These are phyloP conservation scores for Vitis rotundifolia DNA, from an alignment of 164 flowering plant species.

Conservation along the genomic window DNA sequence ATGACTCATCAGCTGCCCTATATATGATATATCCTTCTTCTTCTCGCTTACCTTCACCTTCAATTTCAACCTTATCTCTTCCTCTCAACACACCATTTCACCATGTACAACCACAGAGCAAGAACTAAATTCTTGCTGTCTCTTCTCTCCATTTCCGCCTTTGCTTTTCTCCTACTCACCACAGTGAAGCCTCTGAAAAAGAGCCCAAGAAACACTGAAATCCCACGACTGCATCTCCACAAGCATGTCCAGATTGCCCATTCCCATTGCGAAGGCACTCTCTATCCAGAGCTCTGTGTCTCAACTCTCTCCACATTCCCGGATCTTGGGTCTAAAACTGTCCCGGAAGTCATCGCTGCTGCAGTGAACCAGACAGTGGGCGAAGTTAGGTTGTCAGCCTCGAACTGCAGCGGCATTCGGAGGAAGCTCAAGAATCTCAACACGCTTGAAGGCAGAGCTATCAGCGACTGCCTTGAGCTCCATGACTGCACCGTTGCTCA, in stretches of 20 bases:
- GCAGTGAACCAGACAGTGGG: conserved; percentile 40
- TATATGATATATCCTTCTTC: not conserved
- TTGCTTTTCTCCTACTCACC: conserved; percentile 18
- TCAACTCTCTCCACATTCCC: conserved; percentile 64
- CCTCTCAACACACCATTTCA: not conserved
- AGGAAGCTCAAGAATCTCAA: conserved; percentile 23
- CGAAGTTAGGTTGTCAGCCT: conserved; percentile 39
- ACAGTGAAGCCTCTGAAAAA: conserved; percentile 3
- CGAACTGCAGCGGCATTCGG: conserved; percentile 47
- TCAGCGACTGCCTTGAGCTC: conserved; percentile 79
- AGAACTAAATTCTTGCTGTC: conserved; percentile 3
- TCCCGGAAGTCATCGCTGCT: conserved; percentile 53
- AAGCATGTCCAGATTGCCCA: conserved; percentile 49
- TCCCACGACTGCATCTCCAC: conserved; percentile 25
- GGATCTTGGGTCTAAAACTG: conserved; percentile 41
- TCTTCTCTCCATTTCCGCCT: conserved; percentile 8
- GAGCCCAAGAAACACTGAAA: conserved; percentile 2
- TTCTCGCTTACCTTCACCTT: not conserved
- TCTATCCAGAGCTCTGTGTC: conserved; percentile 71
- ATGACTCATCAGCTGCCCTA: no score
- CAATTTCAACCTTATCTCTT: not conserved
- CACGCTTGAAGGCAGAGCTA: conserved; percentile 41
- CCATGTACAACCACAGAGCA: conserved; percentile 14
- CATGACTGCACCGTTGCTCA: conserved; percentile 46
- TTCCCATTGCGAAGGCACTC: conserved; percentile 61